phyloP scores from a whole-genome alignment of 352 stramenopile genomes.

The Phytophthora foliorum region DNA sequence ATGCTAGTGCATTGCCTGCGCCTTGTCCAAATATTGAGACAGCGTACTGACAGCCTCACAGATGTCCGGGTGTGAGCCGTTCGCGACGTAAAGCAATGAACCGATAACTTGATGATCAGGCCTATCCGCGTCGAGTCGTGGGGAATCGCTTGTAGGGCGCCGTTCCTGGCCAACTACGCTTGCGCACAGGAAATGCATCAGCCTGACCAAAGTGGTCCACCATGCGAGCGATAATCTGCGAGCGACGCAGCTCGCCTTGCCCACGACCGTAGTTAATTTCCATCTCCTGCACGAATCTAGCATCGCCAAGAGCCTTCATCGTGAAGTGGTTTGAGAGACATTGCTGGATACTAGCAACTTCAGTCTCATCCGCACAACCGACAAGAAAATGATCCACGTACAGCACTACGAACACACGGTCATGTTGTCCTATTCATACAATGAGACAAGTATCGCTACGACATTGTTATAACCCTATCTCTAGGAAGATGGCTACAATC shows the following conservation, averaged over 20 bases:
- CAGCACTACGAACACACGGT: constrained; percentile 10
- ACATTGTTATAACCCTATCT: constrained; percentile 12
- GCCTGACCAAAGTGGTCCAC: background rate
- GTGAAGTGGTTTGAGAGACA: constrained; percentile 3
- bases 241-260: background rate
- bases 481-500: constrained; percentile 17
- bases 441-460: constrained; percentile 11
- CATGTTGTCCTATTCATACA: background rate
- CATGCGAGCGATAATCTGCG: constrained; percentile 2
- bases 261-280: constrained; percentile 13
- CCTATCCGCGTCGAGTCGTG: background rate
- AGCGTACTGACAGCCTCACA: constrained; percentile 4
- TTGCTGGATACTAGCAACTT: background rate
- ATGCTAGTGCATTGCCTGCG: constrained; percentile 24
- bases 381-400: constrained; percentile 27
- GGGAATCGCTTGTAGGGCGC: too few relatives aligned
- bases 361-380: background rate
- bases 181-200: constrained; percentile 4
- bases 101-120: constrained; percentile 6
- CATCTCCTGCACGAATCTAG: constrained; percentile 17
- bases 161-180: constrained; percentile 9
- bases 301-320: constrained; percentile 20
- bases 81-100: constrained; percentile 30
- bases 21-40: constrained; percentile 31
- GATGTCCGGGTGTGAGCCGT: constrained; percentile 22